Percentiles rank a stretch among this genome's conserved stretches.
Conservation (phyloP, 352 stramenopile species). For the Globisporangium abappressorium region DNA sequence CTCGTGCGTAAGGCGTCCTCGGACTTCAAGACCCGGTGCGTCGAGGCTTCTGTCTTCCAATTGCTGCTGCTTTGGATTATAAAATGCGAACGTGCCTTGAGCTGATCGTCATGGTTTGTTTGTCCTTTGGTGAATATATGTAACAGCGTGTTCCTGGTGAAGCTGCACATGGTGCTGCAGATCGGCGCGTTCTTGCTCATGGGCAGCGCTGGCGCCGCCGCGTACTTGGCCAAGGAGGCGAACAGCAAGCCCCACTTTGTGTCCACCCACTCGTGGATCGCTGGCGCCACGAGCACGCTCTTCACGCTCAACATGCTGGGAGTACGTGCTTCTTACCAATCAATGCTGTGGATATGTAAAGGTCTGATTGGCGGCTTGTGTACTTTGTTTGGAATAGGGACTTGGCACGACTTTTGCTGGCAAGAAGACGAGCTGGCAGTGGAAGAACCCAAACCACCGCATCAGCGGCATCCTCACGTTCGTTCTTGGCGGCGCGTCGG, state of each 20-base stretch:
- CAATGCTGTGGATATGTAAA: no score
- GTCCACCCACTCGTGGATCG: slow-evolving; percentile 73
- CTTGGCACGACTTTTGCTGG: slow-evolving; percentile 49
- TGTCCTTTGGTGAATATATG: slow-evolving; percentile 6
- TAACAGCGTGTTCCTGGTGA: slow-evolving; percentile 30
- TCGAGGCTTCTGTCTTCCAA: not conserved
- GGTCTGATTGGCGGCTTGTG: not conserved
- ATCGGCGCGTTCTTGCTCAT: slow-evolving; percentile 47
- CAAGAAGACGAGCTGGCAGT: slow-evolving; percentile 68
- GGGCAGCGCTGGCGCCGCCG: slow-evolving; percentile 31
- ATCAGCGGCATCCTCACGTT: slow-evolving; percentile 54
- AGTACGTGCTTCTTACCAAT: slow-evolving; percentile 21
- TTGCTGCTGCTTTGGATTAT: not conserved
- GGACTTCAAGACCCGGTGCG: slow-evolving; percentile 46
- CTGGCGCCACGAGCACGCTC: slow-evolving; percentile 35
- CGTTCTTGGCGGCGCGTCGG: slow-evolving; percentile 34
- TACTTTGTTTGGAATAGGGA: slow-evolving; percentile 26
- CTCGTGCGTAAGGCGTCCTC: slow-evolving; percentile 44
- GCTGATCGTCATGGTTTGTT: not conserved
- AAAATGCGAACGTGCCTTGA: no score
- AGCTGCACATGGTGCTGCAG: slow-evolving; percentile 55
- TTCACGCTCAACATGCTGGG: slow-evolving; percentile 59
- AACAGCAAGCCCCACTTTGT: slow-evolving; percentile 63
- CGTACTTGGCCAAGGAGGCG: slow-evolving; percentile 60
- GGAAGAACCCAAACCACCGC: slow-evolving; percentile 65